Evolutionary conservation across 148 eudicot species (phyloP).

Genomic region (Cornus suecica): DNA sequence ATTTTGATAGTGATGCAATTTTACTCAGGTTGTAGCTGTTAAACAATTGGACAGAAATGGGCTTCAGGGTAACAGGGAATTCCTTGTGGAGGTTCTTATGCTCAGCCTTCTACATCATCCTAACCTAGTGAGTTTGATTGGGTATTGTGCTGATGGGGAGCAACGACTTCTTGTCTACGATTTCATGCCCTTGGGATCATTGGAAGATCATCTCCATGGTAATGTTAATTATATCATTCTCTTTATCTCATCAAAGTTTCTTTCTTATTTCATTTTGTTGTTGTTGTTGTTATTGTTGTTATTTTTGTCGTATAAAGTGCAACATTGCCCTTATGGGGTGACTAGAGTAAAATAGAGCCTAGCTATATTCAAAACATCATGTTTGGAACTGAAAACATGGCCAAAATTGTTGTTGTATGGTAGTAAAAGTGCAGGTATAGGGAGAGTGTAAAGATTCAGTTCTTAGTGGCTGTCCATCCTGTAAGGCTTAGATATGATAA

Average conservation of each 20-base stretch:
- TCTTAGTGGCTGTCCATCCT: too few relatives aligned
- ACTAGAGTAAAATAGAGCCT: not conserved
- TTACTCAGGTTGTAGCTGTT: conserved; percentile 69
- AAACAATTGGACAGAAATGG: conserved; percentile 88
- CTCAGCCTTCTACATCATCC: conserved; percentile 83
- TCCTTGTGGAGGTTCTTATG: conserved; percentile 92
- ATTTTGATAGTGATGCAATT: not conserved
- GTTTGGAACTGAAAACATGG: not conserved
- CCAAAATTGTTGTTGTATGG: not conserved
- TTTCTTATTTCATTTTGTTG: not conserved
- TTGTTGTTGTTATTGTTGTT: not conserved
- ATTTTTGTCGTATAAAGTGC: not conserved
- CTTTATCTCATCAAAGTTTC: not conserved
- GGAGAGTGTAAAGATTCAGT: too few relatives aligned
- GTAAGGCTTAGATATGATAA: not conserved
- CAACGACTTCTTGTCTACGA: conserved; percentile 97
- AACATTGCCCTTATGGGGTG: not conserved
- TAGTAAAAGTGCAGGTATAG: too few relatives aligned
- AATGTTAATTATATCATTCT: conserved; percentile 10
- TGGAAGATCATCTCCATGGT: conserved; percentile 98
- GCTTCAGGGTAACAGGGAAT: conserved; percentile 89
- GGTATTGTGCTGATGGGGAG: conserved; percentile 97
- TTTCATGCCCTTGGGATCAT: conserved; percentile 84
- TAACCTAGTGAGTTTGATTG: conserved; percentile 72
- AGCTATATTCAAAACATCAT: not conserved